A percentile compares a stretch with the other conserved stretches of the same genome.
These are phyloP conservation scores for Lachnellula arida DNA, from an alignment of 2,329 filamentous ascomycete genomes.

Conservation along the genomic window DNA sequence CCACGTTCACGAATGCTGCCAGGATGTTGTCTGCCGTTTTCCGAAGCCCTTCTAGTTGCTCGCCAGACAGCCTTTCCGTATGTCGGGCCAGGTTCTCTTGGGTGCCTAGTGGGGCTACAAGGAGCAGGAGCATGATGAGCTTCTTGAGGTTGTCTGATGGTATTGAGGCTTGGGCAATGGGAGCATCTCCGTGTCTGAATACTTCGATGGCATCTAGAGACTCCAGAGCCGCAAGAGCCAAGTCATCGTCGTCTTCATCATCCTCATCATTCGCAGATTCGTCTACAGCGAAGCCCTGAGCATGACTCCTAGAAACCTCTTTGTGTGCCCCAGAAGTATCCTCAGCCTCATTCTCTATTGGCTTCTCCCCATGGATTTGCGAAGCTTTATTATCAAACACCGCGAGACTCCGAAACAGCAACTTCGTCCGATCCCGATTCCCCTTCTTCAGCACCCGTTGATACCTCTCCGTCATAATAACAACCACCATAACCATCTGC, in stretches of 20 bases:
- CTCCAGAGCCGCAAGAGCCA: slow-evolving; percentile 65
- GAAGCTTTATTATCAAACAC: slow-evolving; percentile 59
- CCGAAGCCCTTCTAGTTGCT: slow-evolving; percentile 53
- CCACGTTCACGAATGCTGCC: slow-evolving; percentile 60
- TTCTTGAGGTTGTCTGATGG: slow-evolving; percentile 69
- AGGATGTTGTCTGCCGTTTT: slow-evolving; percentile 60
- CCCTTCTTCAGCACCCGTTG: slow-evolving; percentile 56
- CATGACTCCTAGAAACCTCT: slow-evolving; percentile 17
- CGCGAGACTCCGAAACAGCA: slow-evolving; percentile 67
- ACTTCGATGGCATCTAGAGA: slow-evolving; percentile 60
- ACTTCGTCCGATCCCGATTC: slow-evolving; percentile 53
- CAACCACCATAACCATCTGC: slow-evolving; percentile 66
- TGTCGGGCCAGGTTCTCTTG: slow-evolving; percentile 63
- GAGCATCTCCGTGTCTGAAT: slow-evolving; percentile 48
- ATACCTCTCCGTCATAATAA: slow-evolving; percentile 68
- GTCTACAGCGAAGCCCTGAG: slow-evolving; percentile 38
- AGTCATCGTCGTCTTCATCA: slow-evolving; percentile 50
- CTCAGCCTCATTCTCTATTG: slow-evolving; percentile 10
- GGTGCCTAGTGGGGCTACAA: slow-evolving; percentile 59
- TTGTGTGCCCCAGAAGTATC: slow-evolving; percentile 42
- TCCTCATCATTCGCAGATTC: slow-evolving; percentile 38
- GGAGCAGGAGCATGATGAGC: slow-evolving; percentile 63
- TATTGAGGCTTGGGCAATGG: slow-evolving; percentile 61
- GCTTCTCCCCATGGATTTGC: slow-evolving; percentile 14
- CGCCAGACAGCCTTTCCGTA: slow-evolving; percentile 50